Percentiles rank a stretch among this genome's conserved stretches.
Conservation (phyloP, 78 protist species). For the Andalucia godoyi region DNA sequence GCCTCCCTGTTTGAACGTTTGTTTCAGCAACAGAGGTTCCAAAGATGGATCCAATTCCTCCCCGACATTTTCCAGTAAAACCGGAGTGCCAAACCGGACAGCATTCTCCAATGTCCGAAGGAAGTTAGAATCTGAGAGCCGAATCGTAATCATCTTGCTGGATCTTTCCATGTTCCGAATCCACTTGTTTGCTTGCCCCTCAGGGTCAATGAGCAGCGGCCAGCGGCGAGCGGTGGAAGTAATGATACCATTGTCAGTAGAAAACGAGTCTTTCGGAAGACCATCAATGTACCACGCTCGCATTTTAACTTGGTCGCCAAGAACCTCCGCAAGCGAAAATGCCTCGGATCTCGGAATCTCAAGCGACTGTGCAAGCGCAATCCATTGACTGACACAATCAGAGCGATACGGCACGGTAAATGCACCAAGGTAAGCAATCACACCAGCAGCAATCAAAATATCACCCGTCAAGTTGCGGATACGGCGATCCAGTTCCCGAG, state of each 20-base stretch:
- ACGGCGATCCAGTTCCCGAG: background rate
- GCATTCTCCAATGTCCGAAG: conserved; percentile 46
- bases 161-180: conserved; percentile 34
- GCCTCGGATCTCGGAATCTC: conserved; percentile 2
- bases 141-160: conserved; percentile 26
- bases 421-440: conserved; percentile 70
- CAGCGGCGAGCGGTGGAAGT: conserved; percentile 34
- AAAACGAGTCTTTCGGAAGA: conserved; percentile 65
- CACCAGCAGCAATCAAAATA: conserved; percentile 47
- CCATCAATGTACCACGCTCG: conserved; percentile 52
- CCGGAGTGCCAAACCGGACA: conserved; percentile 50
- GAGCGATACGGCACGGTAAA: conserved; percentile 51
- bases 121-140: conserved; percentile 36
- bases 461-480: conserved; percentile 42
- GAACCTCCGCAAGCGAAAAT: conserved; percentile 2
- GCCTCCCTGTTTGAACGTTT: conserved; percentile 32
- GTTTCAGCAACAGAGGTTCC: conserved; percentile 50
- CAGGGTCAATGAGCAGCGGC: conserved; percentile 88
- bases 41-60: conserved; percentile 61
- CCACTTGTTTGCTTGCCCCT: conserved; percentile 88
- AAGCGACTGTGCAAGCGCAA: background rate
- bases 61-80: conserved; percentile 59
- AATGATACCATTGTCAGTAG: conserved; percentile 71
- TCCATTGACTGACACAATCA: conserved; percentile 9
- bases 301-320: conserved; percentile 44